Conservation (phyloP, 2,329 filamentous ascomycete genomes). For the Tolypocladium capitatum region DNA sequence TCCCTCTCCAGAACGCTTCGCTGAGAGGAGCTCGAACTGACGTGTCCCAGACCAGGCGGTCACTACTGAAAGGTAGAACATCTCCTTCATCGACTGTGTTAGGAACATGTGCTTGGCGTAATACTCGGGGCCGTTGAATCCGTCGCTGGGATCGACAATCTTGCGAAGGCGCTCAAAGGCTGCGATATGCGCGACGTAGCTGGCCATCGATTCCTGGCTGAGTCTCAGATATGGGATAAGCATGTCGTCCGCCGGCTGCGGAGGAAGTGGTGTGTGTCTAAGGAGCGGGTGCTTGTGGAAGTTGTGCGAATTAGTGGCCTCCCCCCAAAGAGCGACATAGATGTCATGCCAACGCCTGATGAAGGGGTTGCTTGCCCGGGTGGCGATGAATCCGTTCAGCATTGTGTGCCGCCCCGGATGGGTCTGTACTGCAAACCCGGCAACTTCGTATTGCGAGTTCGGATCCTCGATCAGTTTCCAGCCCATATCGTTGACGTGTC, state of each 20-base stretch:
- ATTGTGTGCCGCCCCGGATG: conserved; percentile 1
- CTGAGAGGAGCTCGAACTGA: conserved; percentile 10
- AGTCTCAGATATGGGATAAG: conserved; percentile 3
- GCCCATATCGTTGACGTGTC: conserved; percentile 26
- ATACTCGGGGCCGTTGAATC: conserved; percentile 21
- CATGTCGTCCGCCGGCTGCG: not conserved
- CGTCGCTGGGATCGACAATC: conserved; percentile 19
- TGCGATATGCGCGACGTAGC: conserved; percentile 18
- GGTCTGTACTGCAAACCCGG: not conserved
- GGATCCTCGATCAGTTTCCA: conserved; percentile 26
- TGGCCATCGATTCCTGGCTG: conserved; percentile 8
- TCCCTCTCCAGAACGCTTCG: conserved; percentile 9
- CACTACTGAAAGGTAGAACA: conserved; percentile 2
- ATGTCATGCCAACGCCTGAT: conserved; percentile 28
- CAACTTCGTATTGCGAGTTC: conserved; percentile 16
- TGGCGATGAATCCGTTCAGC: conserved; percentile 29
- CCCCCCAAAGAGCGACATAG: conserved; percentile 22
- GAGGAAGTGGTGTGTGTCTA: not conserved
- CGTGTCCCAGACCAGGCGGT: conserved; percentile 3
- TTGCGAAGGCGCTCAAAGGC: conserved; percentile 18
- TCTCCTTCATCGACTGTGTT: conserved; percentile 8
- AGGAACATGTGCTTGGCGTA: conserved; percentile 17
- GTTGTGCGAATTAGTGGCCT: conserved; percentile 13
- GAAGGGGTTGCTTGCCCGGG: conserved; percentile 26
- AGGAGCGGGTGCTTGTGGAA: conserved; percentile 19